Base-by-base conservation (phyloP, 352 stramenopile species). In the Pythium brachiatum region DNA sequence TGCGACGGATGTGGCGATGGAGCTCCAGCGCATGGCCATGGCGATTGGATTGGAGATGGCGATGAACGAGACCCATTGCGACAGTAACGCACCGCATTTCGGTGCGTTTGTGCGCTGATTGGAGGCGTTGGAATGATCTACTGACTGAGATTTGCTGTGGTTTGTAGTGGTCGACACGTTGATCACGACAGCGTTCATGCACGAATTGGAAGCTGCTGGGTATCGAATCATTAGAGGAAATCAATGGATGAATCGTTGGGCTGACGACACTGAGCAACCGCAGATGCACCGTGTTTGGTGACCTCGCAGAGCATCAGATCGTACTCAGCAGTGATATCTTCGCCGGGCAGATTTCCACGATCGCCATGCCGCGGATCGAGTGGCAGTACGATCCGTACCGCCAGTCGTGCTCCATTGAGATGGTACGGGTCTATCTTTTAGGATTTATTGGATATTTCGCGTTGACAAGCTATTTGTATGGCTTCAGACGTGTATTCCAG, bases 401-500 rank as follows among this genome's bases (percentile, higher is more conserved):
- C 2, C 43, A 53, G 47, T 26, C 21, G 21, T 60, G 55, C 53
- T 27, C 29, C 21, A 47, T 73, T 16, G 52, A 62, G 39, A 62
- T 70, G 61, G 44, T 47, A 26, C 39, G 34, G 15, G 15, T 41
- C 34, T 41, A 18, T 9, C 5, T 18, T 13, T 18, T 41, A 5
- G 9, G 5, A 34, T 9, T 34, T 34, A 34, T 9, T 5, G 5
- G 9, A 34, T 34, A 34, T 9, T 34, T 34, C 29, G 5, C 5
- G 29, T 34, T 34, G 29, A 34, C 29, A 9, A 34, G 29, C 29
- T 34, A 5, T 34, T 44, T 44, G 34, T 25, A 13, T 53, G 16
- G 26, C 7, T 15, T 8, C 21, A 76, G 70, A 62, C 69, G 20
- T 81, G 70, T 39, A 68, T 66, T 13, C 70, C 73, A 29, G 60